These are phyloP conservation scores for Dactylellina sp. DNA, from an alignment of 2,329 filamentous ascomycete genomes.

Conservation along the genomic window DNA sequence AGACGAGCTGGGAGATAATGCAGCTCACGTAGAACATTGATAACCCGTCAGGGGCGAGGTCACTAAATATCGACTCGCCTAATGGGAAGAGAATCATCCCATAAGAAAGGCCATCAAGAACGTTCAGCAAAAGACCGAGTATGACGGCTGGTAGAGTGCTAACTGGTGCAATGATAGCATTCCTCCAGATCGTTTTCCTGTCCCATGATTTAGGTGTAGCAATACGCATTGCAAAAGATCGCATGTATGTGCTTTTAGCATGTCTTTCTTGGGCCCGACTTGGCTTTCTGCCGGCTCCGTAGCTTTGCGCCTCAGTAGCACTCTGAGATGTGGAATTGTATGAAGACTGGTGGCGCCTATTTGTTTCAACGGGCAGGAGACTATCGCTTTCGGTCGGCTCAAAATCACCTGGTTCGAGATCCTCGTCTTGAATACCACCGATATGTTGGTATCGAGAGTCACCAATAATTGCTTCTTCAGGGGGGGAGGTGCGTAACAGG, in stretches of 20 bases:
- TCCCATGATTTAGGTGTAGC: slow-evolving; percentile 72
- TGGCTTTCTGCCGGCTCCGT: slow-evolving; percentile 42
- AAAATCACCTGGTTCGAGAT: background rate
- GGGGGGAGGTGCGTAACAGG: slow-evolving; percentile 39
- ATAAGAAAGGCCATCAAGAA: slow-evolving; percentile 94
- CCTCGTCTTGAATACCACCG: background rate
- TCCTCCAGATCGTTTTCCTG: slow-evolving; percentile 72
- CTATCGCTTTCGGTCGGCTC: slow-evolving; percentile 33
- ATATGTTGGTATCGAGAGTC: background rate
- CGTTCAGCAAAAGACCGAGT: slow-evolving; percentile 87
- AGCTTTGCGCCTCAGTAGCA: slow-evolving; percentile 61
- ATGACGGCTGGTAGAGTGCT: slow-evolving; percentile 85
- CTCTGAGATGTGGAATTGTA: slow-evolving; percentile 54
- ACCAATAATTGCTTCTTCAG: slow-evolving; percentile 17
- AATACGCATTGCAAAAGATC: slow-evolving; percentile 33
- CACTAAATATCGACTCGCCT: slow-evolving; percentile 84
- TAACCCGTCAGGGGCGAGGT: slow-evolving; percentile 90
- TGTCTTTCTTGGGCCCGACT: slow-evolving; percentile 62
- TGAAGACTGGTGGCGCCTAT: slow-evolving; percentile 1
- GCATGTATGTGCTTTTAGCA: slow-evolving; percentile 69
- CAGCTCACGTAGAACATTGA: slow-evolving; percentile 99
- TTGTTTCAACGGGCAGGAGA: slow-evolving; percentile 12
- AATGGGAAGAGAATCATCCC: slow-evolving; percentile 90
- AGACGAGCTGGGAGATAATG: slow-evolving; percentile 90
- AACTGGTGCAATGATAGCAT: slow-evolving; percentile 74